phyloP scores from a whole-genome alignment of 1,284 basidiomycete species.

The Fistulinella cinereoalba region DNA sequence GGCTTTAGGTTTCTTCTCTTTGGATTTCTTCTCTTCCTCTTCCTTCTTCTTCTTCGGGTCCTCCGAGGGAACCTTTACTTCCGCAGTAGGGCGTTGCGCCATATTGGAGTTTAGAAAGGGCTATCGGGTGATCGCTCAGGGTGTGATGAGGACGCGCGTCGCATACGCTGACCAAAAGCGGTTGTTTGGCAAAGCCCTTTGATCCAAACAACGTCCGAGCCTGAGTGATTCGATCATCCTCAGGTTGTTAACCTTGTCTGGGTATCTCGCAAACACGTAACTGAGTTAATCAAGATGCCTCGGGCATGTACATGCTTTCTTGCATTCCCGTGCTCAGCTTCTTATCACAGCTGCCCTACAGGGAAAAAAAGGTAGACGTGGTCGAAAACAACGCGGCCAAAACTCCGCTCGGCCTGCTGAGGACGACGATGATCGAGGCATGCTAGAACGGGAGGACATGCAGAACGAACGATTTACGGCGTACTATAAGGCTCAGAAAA shows the following conservation, averaged over 20 bases:
- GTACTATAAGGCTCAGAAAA: slow-evolving; percentile 78
- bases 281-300: slow-evolving; percentile 16
- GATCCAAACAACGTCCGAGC: slow-evolving; percentile 31
- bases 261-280: not conserved
- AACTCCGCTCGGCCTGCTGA: slow-evolving; percentile 5
- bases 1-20: slow-evolving; percentile 49
- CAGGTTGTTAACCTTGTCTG: too few species aligned
- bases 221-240: too few species aligned
- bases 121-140: slow-evolving; percentile 5
- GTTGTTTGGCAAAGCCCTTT: slow-evolving; percentile 34
- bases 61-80: slow-evolving; percentile 61
- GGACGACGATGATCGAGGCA: slow-evolving; percentile 36
- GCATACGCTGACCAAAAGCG: slow-evolving; percentile 22
- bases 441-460: slow-evolving; percentile 60
- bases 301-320: slow-evolving; percentile 16
- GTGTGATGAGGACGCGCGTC: slow-evolving; percentile 33
- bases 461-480: slow-evolving; percentile 67
- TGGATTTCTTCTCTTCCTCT: slow-evolving; percentile 38
- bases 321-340: not conserved
- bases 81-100: slow-evolving; percentile 55
- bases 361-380: slow-evolving; percentile 18
- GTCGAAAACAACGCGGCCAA: slow-evolving; percentile 2
- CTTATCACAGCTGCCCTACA: not conserved
- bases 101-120: slow-evolving; percentile 34
- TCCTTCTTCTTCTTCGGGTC: slow-evolving; percentile 74